These are phyloP conservation scores for Pyrenochaeta sp. DNA, from an alignment of 2,329 filamentous ascomycete species.

Conservation along the genomic window DNA sequence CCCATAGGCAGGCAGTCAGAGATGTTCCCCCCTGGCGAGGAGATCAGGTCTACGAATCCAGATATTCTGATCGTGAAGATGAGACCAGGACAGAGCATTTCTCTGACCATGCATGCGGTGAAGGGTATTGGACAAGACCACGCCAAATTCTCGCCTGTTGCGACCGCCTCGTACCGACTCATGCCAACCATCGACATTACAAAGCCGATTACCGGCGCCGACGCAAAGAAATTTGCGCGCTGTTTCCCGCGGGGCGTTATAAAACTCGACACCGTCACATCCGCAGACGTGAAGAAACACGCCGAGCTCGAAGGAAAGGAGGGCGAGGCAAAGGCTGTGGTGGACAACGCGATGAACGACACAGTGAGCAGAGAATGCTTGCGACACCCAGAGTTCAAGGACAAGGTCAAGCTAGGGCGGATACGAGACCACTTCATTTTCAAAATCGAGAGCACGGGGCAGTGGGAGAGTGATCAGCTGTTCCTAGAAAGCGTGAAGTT, in stretches of 20 bases:
- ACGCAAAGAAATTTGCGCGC: conserved; percentile 86
- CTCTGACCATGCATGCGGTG: conserved; percentile 89
- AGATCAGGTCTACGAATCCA: conserved; percentile 82
- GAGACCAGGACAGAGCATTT: conserved; percentile 86
- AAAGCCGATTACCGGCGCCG: conserved; percentile 81
- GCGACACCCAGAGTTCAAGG: conserved; percentile 90
- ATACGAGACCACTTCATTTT: conserved; percentile 97
- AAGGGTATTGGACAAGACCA: conserved; percentile 95
- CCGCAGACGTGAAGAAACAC: conserved; percentile 67
- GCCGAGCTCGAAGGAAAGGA: conserved; percentile 76
- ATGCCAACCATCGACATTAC: conserved; percentile 87
- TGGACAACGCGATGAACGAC: conserved; percentile 88
- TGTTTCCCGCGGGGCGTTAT: conserved; percentile 95
- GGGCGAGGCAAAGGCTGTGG: conserved; percentile 87
- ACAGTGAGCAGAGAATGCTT: conserved; percentile 94
- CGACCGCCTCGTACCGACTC: conserved; percentile 91
- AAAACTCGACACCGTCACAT: conserved; percentile 75
- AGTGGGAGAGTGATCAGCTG: conserved; percentile 92
- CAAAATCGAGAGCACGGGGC: conserved; percentile 91
- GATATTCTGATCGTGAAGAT: conserved; percentile 95
- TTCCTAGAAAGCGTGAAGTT: conserved; percentile 89
- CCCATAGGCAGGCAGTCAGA: conserved; percentile 69
- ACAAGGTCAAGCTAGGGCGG: conserved; percentile 92
- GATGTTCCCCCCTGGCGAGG: conserved; percentile 59
- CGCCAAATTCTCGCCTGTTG: conserved; percentile 95